A percentile compares a stretch with the other conserved stretches of the same genome.
Conservation (phyloP, 371 early-diverging fungal genomes). For the Scutellospora calospora region DNA sequence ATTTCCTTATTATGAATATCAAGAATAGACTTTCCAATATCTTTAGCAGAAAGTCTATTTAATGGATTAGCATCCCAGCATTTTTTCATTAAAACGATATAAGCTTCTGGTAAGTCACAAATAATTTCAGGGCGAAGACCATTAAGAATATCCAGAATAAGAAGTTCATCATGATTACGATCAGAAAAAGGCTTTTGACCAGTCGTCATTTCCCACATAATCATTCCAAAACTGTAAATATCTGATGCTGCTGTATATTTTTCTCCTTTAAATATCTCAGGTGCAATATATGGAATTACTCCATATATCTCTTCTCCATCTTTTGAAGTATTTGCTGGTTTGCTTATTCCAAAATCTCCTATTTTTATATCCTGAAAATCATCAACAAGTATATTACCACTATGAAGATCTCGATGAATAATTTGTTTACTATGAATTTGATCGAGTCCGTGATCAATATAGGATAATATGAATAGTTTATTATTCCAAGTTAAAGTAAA, state of each 20-base stretch:
- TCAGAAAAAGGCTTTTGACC: slow-evolving; percentile 14
- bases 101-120: background rate
- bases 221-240: slow-evolving; percentile 28
- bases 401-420: slow-evolving; percentile 6
- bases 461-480: background rate
- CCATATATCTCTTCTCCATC: slow-evolving; percentile 6
- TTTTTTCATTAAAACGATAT: background rate
- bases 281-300: too few relatives aligned
- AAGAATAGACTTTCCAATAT: background rate
- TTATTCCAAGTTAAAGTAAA: background rate
- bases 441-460: background rate
- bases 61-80: slow-evolving; percentile 36
- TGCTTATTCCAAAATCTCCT: slow-evolving; percentile 1
- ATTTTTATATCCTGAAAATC: background rate
- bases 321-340: background rate
- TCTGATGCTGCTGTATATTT: slow-evolving; percentile 9
- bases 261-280: background rate
- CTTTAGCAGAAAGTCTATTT: slow-evolving; percentile 1
- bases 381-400: slow-evolving; percentile 5
- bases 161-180: background rate
- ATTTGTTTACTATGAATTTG: background rate
- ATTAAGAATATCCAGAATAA: slow-evolving; percentile 15
- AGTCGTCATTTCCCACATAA: slow-evolving; percentile 13
- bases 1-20: too few relatives aligned
- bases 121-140: background rate